Percentiles rank a stretch among this genome's conserved stretches.
Conservation (phyloP, 2,329 filamentous ascomycete species). For the Teratosphaeria nubilosa region DNA sequence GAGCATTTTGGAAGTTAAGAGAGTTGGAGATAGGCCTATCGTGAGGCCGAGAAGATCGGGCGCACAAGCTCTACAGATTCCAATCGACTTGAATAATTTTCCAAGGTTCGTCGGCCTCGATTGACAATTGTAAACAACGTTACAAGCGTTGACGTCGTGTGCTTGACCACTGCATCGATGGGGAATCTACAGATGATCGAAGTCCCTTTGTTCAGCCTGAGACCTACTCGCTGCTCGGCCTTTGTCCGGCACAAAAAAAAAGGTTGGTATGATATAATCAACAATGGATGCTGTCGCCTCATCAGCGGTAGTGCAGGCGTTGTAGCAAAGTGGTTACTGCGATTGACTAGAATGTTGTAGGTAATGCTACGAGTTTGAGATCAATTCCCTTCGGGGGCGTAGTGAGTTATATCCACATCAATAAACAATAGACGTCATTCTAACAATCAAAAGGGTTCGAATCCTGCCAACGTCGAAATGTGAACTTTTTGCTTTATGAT, state of each 20-base stretch:
- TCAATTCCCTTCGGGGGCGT: constrained; percentile 22
- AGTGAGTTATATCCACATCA: neutral
- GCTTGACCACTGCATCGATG: neutral
- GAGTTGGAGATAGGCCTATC: neutral
- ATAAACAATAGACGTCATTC: neutral
- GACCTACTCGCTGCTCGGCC: too few species aligned
- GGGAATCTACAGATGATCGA: neutral
- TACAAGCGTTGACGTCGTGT: too few species aligned
- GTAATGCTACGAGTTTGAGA: constrained; percentile 11
- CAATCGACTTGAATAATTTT: too few species aligned
- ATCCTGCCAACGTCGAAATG: constrained; percentile 14
- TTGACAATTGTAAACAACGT: too few species aligned
- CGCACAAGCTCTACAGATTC: too few species aligned
- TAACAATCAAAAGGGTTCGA: constrained; percentile 11
- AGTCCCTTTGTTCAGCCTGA: neutral
- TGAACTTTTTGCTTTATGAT: too few species aligned
- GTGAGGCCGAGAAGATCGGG: too few species aligned
- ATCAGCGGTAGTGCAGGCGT: too few species aligned
- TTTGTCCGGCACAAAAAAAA: too few species aligned
- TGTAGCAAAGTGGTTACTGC: constrained; percentile 21
- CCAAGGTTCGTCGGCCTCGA: too few species aligned
- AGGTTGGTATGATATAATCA: too few species aligned
- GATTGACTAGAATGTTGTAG: constrained; percentile 15
- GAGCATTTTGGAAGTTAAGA: neutral
- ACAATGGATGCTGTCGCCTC: neutral